Evolutionary conservation across 345 rosid species (phyloP), one percentile per base, ranked within the genome.

Genomic region (Carallia pectinifolia): DNA sequence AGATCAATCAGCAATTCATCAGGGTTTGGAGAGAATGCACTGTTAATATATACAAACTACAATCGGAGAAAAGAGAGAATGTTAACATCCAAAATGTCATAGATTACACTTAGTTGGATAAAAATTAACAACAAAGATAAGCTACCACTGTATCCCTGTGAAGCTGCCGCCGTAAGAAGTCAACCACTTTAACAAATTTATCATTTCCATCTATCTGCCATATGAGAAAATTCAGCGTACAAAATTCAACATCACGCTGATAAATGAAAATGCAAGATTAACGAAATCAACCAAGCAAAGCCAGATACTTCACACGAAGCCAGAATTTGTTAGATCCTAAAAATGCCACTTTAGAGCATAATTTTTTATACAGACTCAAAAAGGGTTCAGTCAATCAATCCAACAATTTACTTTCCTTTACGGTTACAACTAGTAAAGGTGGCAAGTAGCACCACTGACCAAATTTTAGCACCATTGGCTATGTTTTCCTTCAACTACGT

Each of bases 11-110:
- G 89, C 61, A 85, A 82, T 76, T 92, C 93, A 86, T 91, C 97
- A 1, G 92, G 93, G 71, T 86, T 94, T 17, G 93, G 98, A 0
- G 96, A 91, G 87, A 94, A 91, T 16, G 96, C 88, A 55, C 97
- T 90, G 84, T 91, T 90, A 81, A 91, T 85, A 69, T 88, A 94
- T 53, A 91, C 97, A 80, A 94, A 87, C 97, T 93, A 70, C 55
- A 74, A 53, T 10, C 47, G 67, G 12, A 13, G 56, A 38, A 72
- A 47, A 40, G 53, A 71, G 48, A 36, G 68, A 27, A 16, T 53
- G 54, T 80, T 52, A 85, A 67, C 47, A 44, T 44, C 47, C 47
- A n/a, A 61, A 71, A 70, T 65, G 13, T 63, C 8, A 61, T 16
- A 39, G n/a, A 64, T 37, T 36, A 39, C 29, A 39, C 18, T 10